Evolutionary conservation across 1,284 basidiomycete genomes (phyloP).

Genomic region (Coniophora puteana): DNA sequence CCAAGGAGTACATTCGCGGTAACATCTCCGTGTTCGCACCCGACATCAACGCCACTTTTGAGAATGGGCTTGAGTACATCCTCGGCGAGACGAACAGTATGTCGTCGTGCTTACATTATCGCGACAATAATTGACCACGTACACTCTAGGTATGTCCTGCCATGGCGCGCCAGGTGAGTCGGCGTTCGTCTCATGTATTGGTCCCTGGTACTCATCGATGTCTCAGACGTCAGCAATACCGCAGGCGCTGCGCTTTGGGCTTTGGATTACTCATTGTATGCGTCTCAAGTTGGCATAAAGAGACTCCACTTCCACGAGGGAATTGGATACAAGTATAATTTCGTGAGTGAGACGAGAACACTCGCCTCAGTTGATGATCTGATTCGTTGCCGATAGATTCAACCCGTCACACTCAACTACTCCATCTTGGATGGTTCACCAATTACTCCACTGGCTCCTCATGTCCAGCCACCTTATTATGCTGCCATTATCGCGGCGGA

Average conservation of each 20-base stretch:
- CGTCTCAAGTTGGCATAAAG: constrained; percentile 36
- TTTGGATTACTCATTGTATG: constrained; percentile 59
- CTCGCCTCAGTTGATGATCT: not conserved
- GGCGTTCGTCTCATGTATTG: not conserved
- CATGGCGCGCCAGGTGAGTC: constrained; percentile 49
- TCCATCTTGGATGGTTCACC: constrained; percentile 49
- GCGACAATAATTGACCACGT: not conserved
- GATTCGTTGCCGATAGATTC: constrained; percentile 36
- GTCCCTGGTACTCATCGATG: not conserved
- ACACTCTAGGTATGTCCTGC: constrained; percentile 22
- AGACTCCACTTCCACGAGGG: constrained; percentile 39
- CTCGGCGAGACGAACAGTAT: constrained; percentile 59
- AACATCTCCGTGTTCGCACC: constrained; percentile 48
- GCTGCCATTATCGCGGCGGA: constrained; percentile 48
- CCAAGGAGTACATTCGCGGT: constrained; percentile 51
- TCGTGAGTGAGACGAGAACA: constrained; percentile 24
- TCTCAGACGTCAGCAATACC: constrained; percentile 55
- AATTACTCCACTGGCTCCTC: constrained; percentile 47
- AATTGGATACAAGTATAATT: constrained; percentile 46
- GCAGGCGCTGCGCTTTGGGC: constrained; percentile 70
- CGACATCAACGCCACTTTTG: constrained; percentile 46
- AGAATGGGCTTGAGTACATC: constrained; percentile 50
- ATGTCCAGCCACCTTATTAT: constrained; percentile 61
- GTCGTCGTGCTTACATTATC: constrained; percentile 14
- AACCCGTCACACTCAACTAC: constrained; percentile 48